A percentile compares a stretch with the other conserved stretches of the same genome.
These are phyloP conservation scores for Lolium rigidum DNA, from an alignment of 176 grass and related monocot species.

Conservation along the genomic window DNA sequence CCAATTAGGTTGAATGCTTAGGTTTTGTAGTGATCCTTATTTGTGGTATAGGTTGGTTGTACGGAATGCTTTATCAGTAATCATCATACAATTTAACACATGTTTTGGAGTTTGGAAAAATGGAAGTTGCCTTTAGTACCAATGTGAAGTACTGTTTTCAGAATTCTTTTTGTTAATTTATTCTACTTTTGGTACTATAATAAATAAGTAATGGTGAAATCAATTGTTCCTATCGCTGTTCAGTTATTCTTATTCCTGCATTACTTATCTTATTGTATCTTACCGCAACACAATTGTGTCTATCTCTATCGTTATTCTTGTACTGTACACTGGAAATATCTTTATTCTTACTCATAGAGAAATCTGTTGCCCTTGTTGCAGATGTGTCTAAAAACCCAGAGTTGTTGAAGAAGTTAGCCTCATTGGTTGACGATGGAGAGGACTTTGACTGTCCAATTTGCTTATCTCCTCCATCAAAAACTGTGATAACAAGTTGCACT, in stretches of 20 bases:
- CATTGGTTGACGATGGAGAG: slow-evolving; percentile 85
- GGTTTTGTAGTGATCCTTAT: slow-evolving; percentile 12
- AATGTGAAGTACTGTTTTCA: background rate
- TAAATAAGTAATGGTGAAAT: background rate
- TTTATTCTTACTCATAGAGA: slow-evolving; percentile 26
- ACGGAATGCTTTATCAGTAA: background rate
- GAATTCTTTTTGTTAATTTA: background rate
- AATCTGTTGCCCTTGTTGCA: slow-evolving; percentile 44
- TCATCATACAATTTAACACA: background rate
- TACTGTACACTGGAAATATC: background rate
- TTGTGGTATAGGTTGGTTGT: background rate
- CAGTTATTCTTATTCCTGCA: background rate
- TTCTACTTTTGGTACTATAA: background rate
- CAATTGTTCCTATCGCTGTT: background rate
- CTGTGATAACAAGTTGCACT: slow-evolving; percentile 82
- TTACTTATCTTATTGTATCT: background rate
- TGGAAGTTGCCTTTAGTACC: background rate
- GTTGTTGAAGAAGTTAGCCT: slow-evolving; percentile 87
- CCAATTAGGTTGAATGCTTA: background rate
- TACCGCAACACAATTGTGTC: slow-evolving; percentile 11
- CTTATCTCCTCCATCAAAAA: slow-evolving; percentile 81
- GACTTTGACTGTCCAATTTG: slow-evolving; percentile 97
- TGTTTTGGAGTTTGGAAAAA: background rate
- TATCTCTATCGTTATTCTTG: background rate
- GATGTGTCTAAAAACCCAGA: slow-evolving; percentile 85